These are phyloP conservation scores for Wickerhamiella cacticola DNA, from an alignment of 805 yeast species.

Conservation along the genomic window DNA sequence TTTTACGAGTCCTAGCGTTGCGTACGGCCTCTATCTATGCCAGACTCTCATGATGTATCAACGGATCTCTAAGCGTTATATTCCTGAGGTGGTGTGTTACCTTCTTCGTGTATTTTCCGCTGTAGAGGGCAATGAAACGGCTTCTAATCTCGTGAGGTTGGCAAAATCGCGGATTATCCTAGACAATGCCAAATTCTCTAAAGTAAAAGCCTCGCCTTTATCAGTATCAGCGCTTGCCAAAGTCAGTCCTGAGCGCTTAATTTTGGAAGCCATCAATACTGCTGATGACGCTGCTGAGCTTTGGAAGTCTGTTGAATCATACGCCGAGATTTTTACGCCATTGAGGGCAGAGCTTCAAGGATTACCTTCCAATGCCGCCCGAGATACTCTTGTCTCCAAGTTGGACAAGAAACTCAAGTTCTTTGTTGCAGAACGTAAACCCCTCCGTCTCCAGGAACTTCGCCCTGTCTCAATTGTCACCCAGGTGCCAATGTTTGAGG, in stretches of 20 bases:
- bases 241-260: constrained; percentile 11
- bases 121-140: constrained; percentile 10
- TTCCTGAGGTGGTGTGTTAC: constrained; percentile 65
- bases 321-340: constrained; percentile 24
- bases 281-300: constrained; percentile 19
- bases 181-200: constrained; percentile 1
- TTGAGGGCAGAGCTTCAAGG: constrained; percentile 14
- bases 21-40: constrained; percentile 53
- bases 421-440: constrained; percentile 42
- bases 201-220: constrained; percentile 23
- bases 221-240: constrained; percentile 12
- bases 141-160: constrained; percentile 10
- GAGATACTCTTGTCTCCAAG: constrained; percentile 28
- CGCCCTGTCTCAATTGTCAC: constrained; percentile 74
- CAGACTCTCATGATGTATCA: constrained; percentile 63
- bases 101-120: constrained; percentile 25
- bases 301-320: constrained; percentile 26
- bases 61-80: constrained; percentile 60
- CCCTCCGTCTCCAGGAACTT: constrained; percentile 73
- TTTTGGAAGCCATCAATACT: constrained; percentile 15
- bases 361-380: constrained; percentile 23
- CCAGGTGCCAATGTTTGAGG: constrained; percentile 84
- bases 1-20: constrained; percentile 33
- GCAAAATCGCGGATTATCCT: constrained; percentile 1
- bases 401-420: constrained; percentile 41